Evolutionary conservation across 192 early-diverging fungal genomes (phyloP).

Genomic region (Mortierella alpina): DNA sequence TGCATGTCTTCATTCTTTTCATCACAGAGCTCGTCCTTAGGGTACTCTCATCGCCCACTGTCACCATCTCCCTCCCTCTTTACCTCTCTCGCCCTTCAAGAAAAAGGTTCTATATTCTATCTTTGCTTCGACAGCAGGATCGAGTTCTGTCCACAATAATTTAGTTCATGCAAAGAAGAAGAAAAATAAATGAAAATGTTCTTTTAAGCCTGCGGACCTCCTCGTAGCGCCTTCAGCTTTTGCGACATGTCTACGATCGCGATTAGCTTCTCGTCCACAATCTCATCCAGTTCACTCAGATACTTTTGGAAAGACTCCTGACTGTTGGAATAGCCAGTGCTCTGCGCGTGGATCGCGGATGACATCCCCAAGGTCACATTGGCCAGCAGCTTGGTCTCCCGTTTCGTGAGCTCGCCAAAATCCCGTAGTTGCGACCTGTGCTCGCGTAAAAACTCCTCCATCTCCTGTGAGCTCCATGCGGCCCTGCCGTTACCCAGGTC

Average conservation of each 20-base stretch:
- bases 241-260: slow-evolving; percentile 56
- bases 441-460: slow-evolving; percentile 69
- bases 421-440: slow-evolving; percentile 76
- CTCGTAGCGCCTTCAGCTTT: slow-evolving; percentile 39
- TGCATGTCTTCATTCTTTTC: too few relatives aligned
- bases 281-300: slow-evolving; percentile 65
- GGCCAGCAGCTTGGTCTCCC: slow-evolving; percentile 73
- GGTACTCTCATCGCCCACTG: too few relatives aligned
- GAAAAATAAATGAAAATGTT: neutral
- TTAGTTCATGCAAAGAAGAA: neutral
- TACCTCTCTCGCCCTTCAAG: too few relatives aligned
- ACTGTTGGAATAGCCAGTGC: slow-evolving; percentile 18
- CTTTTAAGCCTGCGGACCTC: neutral
- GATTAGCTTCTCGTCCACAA: slow-evolving; percentile 67
- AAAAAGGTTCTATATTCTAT: too few relatives aligned
- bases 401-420: slow-evolving; percentile 68
- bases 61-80: too few relatives aligned
- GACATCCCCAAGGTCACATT: slow-evolving; percentile 73
- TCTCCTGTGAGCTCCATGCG: slow-evolving; percentile 34
- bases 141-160: too few relatives aligned
- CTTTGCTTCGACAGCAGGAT: too few relatives aligned
- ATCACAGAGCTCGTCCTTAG: too few relatives aligned
- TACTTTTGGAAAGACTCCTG: slow-evolving; percentile 54
- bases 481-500: neutral
- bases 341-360: slow-evolving; percentile 18